Evolutionary conservation across 1,139 yeast genomes (phyloP), one percentile per base, ranked within the genome.

Genomic region (Hyphopichia fennica): DNA sequence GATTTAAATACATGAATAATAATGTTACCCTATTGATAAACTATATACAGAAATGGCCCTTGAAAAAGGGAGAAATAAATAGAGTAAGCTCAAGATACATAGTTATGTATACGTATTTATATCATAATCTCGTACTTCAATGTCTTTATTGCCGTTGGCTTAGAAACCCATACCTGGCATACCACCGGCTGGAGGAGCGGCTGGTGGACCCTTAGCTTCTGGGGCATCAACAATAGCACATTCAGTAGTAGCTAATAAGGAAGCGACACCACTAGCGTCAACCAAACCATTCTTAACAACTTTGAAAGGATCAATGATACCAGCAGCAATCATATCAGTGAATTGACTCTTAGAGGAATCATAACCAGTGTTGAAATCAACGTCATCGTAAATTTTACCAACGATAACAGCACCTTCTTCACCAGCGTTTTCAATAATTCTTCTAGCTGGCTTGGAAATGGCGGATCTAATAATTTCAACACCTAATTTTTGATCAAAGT

Each of bases 251-350:
- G 98, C 99, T 68, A 93, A 81, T 67, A 93, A 79, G 23, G 98
- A 90, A 41, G 99, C 99, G 54, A 93, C 99, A 75, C 98, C 96
- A 44, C 96, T 81, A 47, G 99, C 99, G 60, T 93, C 99, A 45
- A 90, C 93, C 60, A 93, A 79, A 54, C 99, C 99, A 57, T 90
- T 86, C 77, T 95, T 89, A 52, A 95, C 99, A 60, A 95, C 99
- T 82, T 93, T 95, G 82, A 93, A 90, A 54, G 99, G 99, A 72
- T 93, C 99, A 63, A 91, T 90, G 71, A 93, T 93, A 80, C 99
- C 99, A 47, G 96, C 84, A 52, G 93, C 87, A 61, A 93, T 84
- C 97, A 93, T 90, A 67, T 93, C 96, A 51, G 95, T 87, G 79
- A 81, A 93, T 72, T 88, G 89, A 58, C 96, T 95, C 69, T 87